phyloP scores from a whole-genome alignment of 305 asterid genomes.

The Ajuga reptans region DNA sequence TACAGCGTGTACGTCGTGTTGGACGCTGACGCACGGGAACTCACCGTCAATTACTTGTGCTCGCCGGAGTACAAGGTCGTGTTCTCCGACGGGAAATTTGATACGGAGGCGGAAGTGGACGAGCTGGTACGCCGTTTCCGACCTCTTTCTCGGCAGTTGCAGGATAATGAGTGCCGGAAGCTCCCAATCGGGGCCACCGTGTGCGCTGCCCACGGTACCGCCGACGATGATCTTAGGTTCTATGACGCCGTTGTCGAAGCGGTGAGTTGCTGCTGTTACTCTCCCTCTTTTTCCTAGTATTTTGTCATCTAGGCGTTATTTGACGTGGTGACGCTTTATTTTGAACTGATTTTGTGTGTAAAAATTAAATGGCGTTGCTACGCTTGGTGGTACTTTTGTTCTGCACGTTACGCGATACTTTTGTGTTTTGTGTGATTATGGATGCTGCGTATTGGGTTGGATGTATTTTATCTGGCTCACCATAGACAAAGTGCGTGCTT shows the following conservation, averaged over 20 bases:
- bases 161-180: conserved; percentile 37
- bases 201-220: conserved; percentile 36
- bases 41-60: conserved; percentile 29
- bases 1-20: conserved; percentile 30
- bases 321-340: neutral
- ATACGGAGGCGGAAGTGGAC: conserved; percentile 29
- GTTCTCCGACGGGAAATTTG: conserved; percentile 23
- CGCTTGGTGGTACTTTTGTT: too few relatives aligned
- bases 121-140: conserved; percentile 40
- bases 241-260: conserved; percentile 52
- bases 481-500: neutral
- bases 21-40: conserved; percentile 17
- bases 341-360: neutral
- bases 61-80: conserved; percentile 17
- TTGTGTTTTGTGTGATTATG: neutral
- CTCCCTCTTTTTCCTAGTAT: too few relatives aligned
- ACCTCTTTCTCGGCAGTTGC: conserved; percentile 39
- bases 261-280: conserved; percentile 23
- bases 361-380: neutral
- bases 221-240: conserved; percentile 35
- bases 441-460: neutral
- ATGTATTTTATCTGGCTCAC: neutral
- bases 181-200: conserved; percentile 30
- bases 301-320: neutral
- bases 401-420: too few relatives aligned